Evolutionary conservation across 2,329 filamentous ascomycete genomes (phyloP), one percentile per base, ranked within the genome.

Genomic region (Aspergillus carbonarius): DNA sequence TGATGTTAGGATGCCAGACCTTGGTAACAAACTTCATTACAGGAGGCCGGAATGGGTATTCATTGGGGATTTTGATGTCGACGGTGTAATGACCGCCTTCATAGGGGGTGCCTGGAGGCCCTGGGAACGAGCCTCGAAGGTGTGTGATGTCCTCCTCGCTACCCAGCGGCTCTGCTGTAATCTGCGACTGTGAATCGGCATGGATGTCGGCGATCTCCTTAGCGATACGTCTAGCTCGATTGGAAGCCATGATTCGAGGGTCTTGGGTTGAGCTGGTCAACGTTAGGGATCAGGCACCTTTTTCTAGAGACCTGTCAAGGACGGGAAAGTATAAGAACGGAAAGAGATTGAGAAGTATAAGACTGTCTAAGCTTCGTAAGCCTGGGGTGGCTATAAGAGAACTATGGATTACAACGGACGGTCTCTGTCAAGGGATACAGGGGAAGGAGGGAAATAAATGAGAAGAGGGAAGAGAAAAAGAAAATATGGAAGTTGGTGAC

Each of bases 1-100:
- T 96, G 78, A 99, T 86, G 72, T 99, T 99, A 34, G 95, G 95
- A 75, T 99, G 95, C 93, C 93, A 99, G 67, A 98, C 89, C 76
- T 89, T 93, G 63, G 95, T 99, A 64, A 89, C 85, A 72, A 98
- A 98, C 68, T 86, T 89, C 89, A 99, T 98, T 59, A 85, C 76
- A 4, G 95, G 95, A 4, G 93, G 91, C 67, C 92, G 90, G 80
- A 99, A 99, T 0, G 95, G 95, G 71, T 99, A 99, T 66, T 90
- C 90, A 62, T 85, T 84, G 0, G 93, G 93, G 54, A 99, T 95
- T 68, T 84, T 84, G 68, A 99, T 95, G 70, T 96, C 91, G 66
- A 99, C 86, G 15, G 84, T 77, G 74, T 87, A 99, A 27, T 83
- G 88, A 40, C 92, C 95, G 18, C 92, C 92, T 66, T 93, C 91